Base-by-base conservation (phyloP, 331 rosid species). In the Stylosanthes scabra region DNA sequence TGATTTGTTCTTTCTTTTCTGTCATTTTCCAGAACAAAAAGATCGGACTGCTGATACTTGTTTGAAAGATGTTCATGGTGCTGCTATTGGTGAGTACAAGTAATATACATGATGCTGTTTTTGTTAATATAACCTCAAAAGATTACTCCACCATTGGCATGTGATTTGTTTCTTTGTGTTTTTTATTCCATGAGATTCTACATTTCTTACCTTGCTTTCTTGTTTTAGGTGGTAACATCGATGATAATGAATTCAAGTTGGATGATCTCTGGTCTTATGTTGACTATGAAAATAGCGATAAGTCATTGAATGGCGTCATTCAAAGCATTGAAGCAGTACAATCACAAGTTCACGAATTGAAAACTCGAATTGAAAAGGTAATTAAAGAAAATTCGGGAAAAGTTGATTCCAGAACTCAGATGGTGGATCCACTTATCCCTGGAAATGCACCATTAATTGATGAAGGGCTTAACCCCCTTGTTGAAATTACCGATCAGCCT, bases 21-120 rank as follows among this genome's bases (percentile, higher is more conserved):
- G 15, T 73, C n/a, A 55, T 58, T 79, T 77, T 77, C 28, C 85
- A 89, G 99, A 85, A 75, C 79, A 74, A 63, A 81, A 69, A 72
- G 74, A 47, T 58, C 27, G 52, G 59, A 61, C 71, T 59, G 80
- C 50, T 63, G 83, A 37, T 52, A 71, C 75, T 49, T 12, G 69
- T 74, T 51, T 74, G 66, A 79, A 80, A 74, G 88, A 61, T 56
- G 49, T 47, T 69, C 46, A 20, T 39, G 81, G 72, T 58, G 79
- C 65, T 47, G 40, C 61, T 69, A 51, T 45, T 28, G 92, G 97
- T 94, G 82, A 76, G 86, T 64, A 46, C 29, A 41, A 14, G 51
- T 44, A 58, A 71, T 76, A 15, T 59, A 16, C 20, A 14, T 47
- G 71, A 45, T 15, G 42, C 34, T 62, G 52, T n/a, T 50, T 50